Evolutionary conservation across 805 yeast species (phyloP).

Genomic region (Pichia scutulata): DNA sequence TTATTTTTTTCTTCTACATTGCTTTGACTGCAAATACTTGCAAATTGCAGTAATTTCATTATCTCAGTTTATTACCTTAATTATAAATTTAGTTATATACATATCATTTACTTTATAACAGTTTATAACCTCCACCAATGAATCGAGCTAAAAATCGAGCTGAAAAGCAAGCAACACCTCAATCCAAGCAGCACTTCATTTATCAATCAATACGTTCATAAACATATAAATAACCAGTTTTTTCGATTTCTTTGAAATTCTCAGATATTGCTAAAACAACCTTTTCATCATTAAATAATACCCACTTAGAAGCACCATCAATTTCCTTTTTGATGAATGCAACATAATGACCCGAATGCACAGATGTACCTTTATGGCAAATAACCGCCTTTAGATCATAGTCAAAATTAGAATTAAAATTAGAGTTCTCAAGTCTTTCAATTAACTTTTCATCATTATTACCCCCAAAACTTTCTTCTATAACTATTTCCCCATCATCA

Average conservation of each 20-base stretch:
- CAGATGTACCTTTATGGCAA: conserved; percentile 85
- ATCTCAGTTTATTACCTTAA: neutral
- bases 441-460: conserved; percentile 7
- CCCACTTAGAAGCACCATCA: conserved; percentile 48
- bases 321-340: conserved; percentile 51
- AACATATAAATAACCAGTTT: conserved; percentile 42
- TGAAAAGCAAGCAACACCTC: too few species aligned
- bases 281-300: conserved; percentile 82
- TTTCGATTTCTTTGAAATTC: conserved; percentile 36
- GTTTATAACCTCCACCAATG: neutral
- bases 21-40: neutral
- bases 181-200: neutral
- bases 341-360: conserved; percentile 91
- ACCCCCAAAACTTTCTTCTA: conserved; percentile 23
- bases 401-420: neutral
- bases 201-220: conserved; percentile 17
- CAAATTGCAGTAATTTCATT: neutral
- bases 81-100: neutral
- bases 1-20: neutral
- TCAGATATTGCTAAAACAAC: conserved; percentile 52
- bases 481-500: conserved; percentile 49
- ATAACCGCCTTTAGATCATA: conserved; percentile 58
- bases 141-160: neutral
- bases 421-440: conserved; percentile 5
- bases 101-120: neutral